These are phyloP conservation scores for Diatrype stigma DNA, from an alignment of 2,329 filamentous ascomycete species.

Conservation along the genomic window DNA sequence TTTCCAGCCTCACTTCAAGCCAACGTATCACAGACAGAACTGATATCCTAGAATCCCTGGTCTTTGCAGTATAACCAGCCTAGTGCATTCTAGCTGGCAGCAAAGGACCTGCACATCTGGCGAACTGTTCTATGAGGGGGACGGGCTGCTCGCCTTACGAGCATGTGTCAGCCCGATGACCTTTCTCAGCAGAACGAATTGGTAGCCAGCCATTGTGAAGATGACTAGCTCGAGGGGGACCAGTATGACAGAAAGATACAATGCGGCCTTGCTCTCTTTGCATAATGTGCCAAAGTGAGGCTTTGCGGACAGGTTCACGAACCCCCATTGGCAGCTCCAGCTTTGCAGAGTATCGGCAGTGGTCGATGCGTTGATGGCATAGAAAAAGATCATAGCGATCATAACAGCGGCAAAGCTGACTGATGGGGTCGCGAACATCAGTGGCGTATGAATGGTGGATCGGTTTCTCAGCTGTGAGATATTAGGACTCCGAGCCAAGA, in stretches of 20 bases:
- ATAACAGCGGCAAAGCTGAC: slow-evolving; percentile 43
- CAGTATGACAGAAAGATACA: slow-evolving; percentile 52
- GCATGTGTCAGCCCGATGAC: slow-evolving; percentile 9
- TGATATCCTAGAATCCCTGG: no score
- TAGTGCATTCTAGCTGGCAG: no score
- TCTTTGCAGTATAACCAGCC: no score
- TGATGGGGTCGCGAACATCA: slow-evolving; percentile 36
- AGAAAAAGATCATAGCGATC: slow-evolving; percentile 54
- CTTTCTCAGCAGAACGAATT: slow-evolving; percentile 41
- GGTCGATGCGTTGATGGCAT: slow-evolving; percentile 49
- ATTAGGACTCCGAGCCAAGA: slow-evolving; percentile 6
- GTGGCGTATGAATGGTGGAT: slow-evolving; percentile 29
- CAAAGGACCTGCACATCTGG: no score
- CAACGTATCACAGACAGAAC: no score
- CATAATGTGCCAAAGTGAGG: slow-evolving; percentile 57
- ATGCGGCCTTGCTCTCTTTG: slow-evolving; percentile 48
- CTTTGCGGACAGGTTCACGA: slow-evolving; percentile 45
- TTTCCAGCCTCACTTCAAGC: no score
- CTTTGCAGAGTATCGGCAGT: slow-evolving; percentile 53
- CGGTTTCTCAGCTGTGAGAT: slow-evolving; percentile 35
- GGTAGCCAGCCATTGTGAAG: slow-evolving; percentile 42
- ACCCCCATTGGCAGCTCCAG: slow-evolving; percentile 59
- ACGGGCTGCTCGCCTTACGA: slow-evolving; percentile 22
- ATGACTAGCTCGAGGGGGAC: slow-evolving; percentile 52
- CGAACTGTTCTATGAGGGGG: slow-evolving; percentile 1